Evolutionary conservation across 2,329 filamentous ascomycete genomes (phyloP), one percentile per base, ranked within the genome.

Genomic region (Saccharata proteae): DNA sequence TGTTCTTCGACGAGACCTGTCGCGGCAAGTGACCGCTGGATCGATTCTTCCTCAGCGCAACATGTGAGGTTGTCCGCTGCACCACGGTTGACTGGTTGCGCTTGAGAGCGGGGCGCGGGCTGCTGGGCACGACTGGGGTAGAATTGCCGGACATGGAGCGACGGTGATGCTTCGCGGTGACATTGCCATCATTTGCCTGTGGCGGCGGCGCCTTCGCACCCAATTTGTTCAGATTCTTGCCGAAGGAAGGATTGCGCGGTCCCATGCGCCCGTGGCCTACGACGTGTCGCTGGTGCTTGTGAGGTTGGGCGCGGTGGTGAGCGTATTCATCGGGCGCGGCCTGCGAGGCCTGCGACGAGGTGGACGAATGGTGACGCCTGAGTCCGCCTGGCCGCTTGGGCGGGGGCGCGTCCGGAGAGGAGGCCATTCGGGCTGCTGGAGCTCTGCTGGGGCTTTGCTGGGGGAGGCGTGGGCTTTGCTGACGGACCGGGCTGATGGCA

Each of bases 11-110:
- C 18, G 52, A 55, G 13, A 47, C 49, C 31, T 58, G 47, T 12
- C 59, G 51, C 19, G 57, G 48, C 30, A 65, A 50, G 36, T 64
- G 59, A 11, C 60, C 57, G 45, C 62, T 63, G 16, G 58, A 62
- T 36, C 57, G 49, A 38, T 59, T 60, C 42, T 55, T 58, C 44
- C 51, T 52, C 36, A 61, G 41, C 15, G 44, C 45, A 6, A 45
- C 42, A 24, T 54, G 48, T 16, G 47, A 45, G 29, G 49, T 47
- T 35, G 51, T 51, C 28, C 52, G 44, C 44, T 54, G 42, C 36
- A 60, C 45, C 39, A 44, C 52, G 37, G 53, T 48, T 17, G 55
- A 59, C 12, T 54, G 52, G 52, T 60, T 59, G 44, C 57, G 57
- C 50, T 59, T 60, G 45, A 55, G 49, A 40, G 47, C 44, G 8